These are phyloP conservation scores for Sporobolomyces roseus DNA, from an alignment of 768 basidiomycete species.

Conservation along the genomic window DNA sequence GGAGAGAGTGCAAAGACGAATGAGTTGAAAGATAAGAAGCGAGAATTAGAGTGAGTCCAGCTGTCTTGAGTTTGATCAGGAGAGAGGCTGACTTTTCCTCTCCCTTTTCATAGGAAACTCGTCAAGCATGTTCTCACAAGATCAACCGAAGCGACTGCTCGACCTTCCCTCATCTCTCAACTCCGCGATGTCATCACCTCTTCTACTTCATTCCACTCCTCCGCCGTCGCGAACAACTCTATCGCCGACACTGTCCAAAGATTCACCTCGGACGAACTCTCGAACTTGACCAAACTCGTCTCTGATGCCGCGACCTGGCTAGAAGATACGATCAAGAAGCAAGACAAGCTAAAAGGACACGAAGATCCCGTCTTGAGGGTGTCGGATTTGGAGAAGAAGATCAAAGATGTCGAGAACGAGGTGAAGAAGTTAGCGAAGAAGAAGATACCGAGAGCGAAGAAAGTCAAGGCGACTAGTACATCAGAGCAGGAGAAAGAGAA, in stretches of 20 bases:
- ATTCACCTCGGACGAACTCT: conserved; percentile 83
- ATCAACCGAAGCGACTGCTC: conserved; percentile 80
- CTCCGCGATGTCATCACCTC: conserved; percentile 65
- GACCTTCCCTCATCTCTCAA: conserved; percentile 79
- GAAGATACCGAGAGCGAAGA: conserved; percentile 35
- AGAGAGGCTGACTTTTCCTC: neutral
- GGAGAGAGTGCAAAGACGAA: conserved; percentile 76
- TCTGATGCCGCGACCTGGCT: conserved; percentile 82
- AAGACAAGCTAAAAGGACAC: conserved; percentile 66
- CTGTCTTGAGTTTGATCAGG: too few species aligned
- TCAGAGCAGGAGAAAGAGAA: neutral
- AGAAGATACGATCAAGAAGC: conserved; percentile 71
- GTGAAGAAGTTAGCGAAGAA: conserved; percentile 35
- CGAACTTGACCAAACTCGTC: conserved; percentile 68
- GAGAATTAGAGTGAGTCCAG: conserved; percentile 80
- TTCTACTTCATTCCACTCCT: conserved; percentile 67
- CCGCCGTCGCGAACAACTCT: conserved; percentile 72
- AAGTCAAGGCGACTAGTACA: neutral
- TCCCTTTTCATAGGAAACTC: conserved; percentile 65
- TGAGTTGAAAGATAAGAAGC: conserved; percentile 69
- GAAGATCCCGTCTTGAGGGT: conserved; percentile 83
- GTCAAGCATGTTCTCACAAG: conserved; percentile 62
- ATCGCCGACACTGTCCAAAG: conserved; percentile 67
- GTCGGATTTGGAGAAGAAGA: conserved; percentile 76
- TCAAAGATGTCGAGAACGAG: conserved; percentile 47